Evolutionary conservation across 108 stramenopile genomes (phyloP), one percentile per base, ranked within the genome.

Genomic region (Cyclotella cryptica): DNA sequence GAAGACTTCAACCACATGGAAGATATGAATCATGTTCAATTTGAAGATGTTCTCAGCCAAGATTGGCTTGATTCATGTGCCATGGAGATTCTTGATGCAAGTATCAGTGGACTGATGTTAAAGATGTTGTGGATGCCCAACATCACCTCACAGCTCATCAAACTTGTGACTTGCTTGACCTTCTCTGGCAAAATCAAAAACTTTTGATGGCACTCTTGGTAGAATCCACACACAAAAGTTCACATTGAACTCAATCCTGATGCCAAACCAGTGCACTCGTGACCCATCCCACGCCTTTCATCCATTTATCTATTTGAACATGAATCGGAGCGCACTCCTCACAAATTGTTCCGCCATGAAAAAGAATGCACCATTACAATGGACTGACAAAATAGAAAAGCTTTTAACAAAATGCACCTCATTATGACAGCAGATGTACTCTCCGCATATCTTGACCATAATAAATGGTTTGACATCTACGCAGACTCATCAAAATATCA

Each of bases 401-500:
- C 82, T 5, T 85, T 80, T 45, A 57, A 72, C 1, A 9, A 67
- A 52, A 71, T 71, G 58, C 66, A 74, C 52, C 21, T 65, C 0
- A 6, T 81, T 11, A 13, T 85, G 4, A 18, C 77, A 26, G 57
- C 53, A n/a, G 77, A 82, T 47, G 79, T 58, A 12, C 27, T 85
- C 5, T 42, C 60, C 14, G 66, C 66, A 27, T 87, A 81, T 62
- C 86, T 83, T 29, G 71, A 81, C 53, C 68, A 78, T 35, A 35
- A 35, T 6, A 35, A 35, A 35, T 35, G 35, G 35, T 35, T 35
- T 5, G 35, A 2, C 35, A 73, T 85, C 24, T 75, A 35, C 6
- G 73, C 75, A 1, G 85, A 83, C 41, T 78, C 82, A 21, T 71
- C 53, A 15, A 55, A 83, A 22, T 75, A 64, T 39, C 80, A 71